phyloP scores from a whole-genome alignment of 2,329 filamentous ascomycete species.

The Pseudonectria foliicola region DNA sequence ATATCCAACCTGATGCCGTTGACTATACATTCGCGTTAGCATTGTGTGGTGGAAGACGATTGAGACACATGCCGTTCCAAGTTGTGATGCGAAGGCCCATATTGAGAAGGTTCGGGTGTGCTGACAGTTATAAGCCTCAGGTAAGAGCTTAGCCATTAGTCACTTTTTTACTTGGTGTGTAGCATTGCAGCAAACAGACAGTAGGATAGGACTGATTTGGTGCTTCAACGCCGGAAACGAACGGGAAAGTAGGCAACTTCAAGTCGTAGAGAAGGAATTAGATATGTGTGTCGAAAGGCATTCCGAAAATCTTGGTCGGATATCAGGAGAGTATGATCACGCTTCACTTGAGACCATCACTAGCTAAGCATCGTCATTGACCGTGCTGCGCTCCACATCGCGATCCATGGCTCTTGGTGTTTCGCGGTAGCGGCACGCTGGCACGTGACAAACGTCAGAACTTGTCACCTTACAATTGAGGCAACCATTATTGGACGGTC shows the following conservation, averaged over 20 bases:
- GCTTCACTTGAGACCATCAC: background rate
- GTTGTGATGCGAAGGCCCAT: constrained; percentile 79
- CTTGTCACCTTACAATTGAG: constrained; percentile 25
- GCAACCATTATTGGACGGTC: constrained; percentile 22
- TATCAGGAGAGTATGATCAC: no score
- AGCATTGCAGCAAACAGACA: no score
- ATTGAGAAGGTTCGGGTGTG: constrained; percentile 13
- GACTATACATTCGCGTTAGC: constrained; percentile 39
- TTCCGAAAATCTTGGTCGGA: no score
- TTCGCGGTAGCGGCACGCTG: constrained; percentile 19
- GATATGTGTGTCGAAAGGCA: no score
- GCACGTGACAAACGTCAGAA: constrained; percentile 20
- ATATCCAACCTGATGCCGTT: constrained; percentile 67
- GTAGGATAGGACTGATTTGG: no score
- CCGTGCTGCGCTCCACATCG: constrained; percentile 8
- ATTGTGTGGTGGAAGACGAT: background rate
- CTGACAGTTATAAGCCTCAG: no score
- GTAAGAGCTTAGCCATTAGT: no score
- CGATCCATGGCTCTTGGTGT: constrained; percentile 6
- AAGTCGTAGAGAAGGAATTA: no score
- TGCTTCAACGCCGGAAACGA: no score
- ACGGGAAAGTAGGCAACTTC: no score
- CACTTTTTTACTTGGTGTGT: no score
- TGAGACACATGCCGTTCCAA: constrained; percentile 62
- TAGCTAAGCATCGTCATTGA: constrained; percentile 6